Evolutionary conservation across 2,329 filamentous ascomycete species (phyloP), one percentile per base, ranked within the genome.

Genomic region (Talaromyces sp.): DNA sequence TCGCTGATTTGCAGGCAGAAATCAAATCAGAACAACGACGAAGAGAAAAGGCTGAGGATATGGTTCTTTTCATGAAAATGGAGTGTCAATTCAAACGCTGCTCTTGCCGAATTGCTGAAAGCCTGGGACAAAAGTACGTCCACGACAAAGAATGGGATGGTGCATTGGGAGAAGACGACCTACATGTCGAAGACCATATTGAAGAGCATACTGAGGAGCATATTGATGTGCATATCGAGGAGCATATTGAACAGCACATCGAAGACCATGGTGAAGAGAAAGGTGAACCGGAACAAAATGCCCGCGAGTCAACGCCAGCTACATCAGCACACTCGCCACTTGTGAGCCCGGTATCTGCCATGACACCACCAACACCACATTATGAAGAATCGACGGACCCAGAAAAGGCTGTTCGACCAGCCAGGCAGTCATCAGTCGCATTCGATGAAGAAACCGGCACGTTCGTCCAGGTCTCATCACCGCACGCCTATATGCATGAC

Each of bases 41-140:
- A 63, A 79, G 85, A 66, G 73, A 77, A 63, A 80, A 83, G 33
- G 85, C 85, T 0, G 82, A 87, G 68, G 85, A 87, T 35, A 81
- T 87, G 76, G 78, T 88, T 2, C 73, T 82, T 37, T 82, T 82
- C 67, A 70, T 83, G 73, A 80, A 79, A 54, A 78, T 83, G 70
- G 80, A 83, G 68, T 84, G 82, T 63, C 79, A 82, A 67, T 82
- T 83, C 66, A 75, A 79, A 64, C 74, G 76, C 61, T 84, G 82
- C 70, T 78, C 79, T 8, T 84, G 82, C 69, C 77, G 81, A 31
- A 65, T 82, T 58, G 79, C 80, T 8, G 81, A 83, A 67, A 71
- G 73, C 22, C 69, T 77, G 27, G 79, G 79, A 7, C 70, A 71
- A 25, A 70, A 72, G 37, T 81, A 80, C 67, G 70, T 79, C 15